phyloP scores from a whole-genome alignment of 2,329 filamentous ascomycete genomes.

The Thelonectria blattea region DNA sequence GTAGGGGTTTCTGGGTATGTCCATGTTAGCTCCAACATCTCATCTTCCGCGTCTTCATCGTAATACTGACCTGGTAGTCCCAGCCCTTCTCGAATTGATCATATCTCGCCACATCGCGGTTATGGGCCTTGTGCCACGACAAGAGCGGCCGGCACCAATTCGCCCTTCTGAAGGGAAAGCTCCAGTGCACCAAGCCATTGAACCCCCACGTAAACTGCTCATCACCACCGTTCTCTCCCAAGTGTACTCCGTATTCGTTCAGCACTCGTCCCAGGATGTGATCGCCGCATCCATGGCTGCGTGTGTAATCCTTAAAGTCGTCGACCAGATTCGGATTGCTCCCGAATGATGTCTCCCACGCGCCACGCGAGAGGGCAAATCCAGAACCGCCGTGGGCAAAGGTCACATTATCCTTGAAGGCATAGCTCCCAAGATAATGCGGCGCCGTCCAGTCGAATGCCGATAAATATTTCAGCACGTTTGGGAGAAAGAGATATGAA shows the following conservation, averaged over 20 bases:
- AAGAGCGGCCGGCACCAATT: constrained; percentile 36
- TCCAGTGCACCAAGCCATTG: constrained; percentile 35
- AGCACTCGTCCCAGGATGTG: constrained; percentile 33
- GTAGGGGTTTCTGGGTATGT: constrained; percentile 28
- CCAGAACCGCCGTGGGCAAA: constrained; percentile 37
- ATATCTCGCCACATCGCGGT: constrained; percentile 32
- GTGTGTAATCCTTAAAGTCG: constrained; percentile 32
- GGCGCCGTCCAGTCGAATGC: constrained; percentile 28
- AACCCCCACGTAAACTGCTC: constrained; percentile 36
- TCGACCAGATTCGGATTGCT: constrained; percentile 24
- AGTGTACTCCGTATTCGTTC: constrained; percentile 28
- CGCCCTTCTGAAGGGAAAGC: constrained; percentile 28
- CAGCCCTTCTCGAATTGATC: constrained; percentile 32
- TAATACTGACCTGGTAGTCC: constrained; percentile 28
- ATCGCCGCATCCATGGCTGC: constrained; percentile 36
- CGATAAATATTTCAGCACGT: constrained; percentile 25
- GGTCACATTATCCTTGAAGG: constrained; percentile 32
- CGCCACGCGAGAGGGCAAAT: constrained; percentile 33
- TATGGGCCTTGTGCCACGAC: constrained; percentile 38
- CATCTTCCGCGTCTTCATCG: neutral
- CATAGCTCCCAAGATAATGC: constrained; percentile 36
- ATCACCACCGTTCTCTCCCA: constrained; percentile 36
- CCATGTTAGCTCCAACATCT: neutral
- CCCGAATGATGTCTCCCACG: constrained; percentile 35
- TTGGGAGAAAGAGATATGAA: constrained; percentile 34